Base-by-base conservation (phyloP, 2,329 filamentous ascomycete species). In the Chrysoporthe deuterocubensis region DNA sequence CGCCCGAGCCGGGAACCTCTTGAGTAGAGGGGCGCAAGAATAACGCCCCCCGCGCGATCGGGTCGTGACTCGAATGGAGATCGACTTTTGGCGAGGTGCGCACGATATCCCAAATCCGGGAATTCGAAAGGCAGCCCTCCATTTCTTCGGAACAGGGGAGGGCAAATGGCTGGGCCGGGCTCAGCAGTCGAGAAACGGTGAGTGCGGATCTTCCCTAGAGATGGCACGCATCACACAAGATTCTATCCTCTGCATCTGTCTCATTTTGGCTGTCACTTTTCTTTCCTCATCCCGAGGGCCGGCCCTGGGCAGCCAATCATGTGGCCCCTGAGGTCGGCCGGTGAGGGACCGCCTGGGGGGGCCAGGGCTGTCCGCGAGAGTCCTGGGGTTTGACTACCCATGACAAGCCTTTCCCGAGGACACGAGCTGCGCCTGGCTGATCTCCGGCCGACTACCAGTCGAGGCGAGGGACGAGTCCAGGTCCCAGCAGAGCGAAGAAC, bases 221-320 rank as follows among this genome's bases (percentile, higher is more conserved):
- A 46, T 40, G 56, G 65, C 57, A 32, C 54, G 50, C 58, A 63
- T 62, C 40, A 66, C 63, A 63, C 62, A 65, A 46, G 21, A 62
- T 61, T 50, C 14, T 63, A 16, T 66, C 56, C 48, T 48, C 60
- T 65, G 57, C 62, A 64, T 61, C 14, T 65, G 65, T 69, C 65
- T 69, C 65, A 67, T 65, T 64, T 42, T 42, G n/a, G 68, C 63
- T 63, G 64, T 66, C 52, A 60, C 54, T 67, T 57, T 65, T 26
- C 54, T 54, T 40, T 44, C 32, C 57, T 42, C 60, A 60, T 32
- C 64, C 59, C 59, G 62, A 52, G 56, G 26, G 43, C n/a, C 18
- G 44, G 32, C 21, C 37, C 16, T 16, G 7, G 4, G 8, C 14
- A 57, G 62, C 62, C 62, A 64, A 64, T 57, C 52, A 57, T 40